Evolutionary conservation across 208 protist species (phyloP), one percentile per base, ranked within the genome.

Genomic region (Acanthamoeba divionensis): DNA sequence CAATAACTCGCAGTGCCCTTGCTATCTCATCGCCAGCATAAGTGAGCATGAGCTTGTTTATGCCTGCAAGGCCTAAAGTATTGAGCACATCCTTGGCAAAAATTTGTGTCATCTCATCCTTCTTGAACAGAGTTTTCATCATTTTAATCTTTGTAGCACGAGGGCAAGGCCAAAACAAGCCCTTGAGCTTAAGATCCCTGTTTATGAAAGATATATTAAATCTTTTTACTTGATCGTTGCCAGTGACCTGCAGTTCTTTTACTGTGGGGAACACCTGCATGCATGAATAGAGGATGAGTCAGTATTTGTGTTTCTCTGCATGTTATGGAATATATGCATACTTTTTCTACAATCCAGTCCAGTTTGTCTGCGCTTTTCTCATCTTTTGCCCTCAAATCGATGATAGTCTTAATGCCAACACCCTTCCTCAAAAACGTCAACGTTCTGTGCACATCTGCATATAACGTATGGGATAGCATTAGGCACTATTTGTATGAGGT

Each of bases 41-140:
- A 21, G 48, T 63, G 50, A 85, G 38, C 75, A 85, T 85, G 29
- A 85, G 52, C 21, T 85, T 85, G 75, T 85, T 85, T 21, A 85
- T 24, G 12, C 75, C 75, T 21, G 75, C 75, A 29, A 85, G 29
- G 0, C 75, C 75, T 3, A 85, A 33, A 9, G 75, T 21, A 41
- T 85, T 85, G 52, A 85, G 44, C 75, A 85, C 75, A n/a, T 85
- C 75, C 31, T 33, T 24, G 5, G 45, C 52, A 65, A 65, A 65
- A 18, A 63, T 41, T 41, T 85, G 45, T 3, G 67, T 79, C 67
- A 79, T 79, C 41, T 79, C 67, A 41, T 79, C 67, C 38, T 79
- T 79, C 45, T 79, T 79, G 41, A 85, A 85, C 9, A 63, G 44
- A 36, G 38, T 65, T 8, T 44, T 7, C 8, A 85, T 41, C 45